phyloP scores from a whole-genome alignment of 306 rosid species.

The Geum urbanum region DNA sequence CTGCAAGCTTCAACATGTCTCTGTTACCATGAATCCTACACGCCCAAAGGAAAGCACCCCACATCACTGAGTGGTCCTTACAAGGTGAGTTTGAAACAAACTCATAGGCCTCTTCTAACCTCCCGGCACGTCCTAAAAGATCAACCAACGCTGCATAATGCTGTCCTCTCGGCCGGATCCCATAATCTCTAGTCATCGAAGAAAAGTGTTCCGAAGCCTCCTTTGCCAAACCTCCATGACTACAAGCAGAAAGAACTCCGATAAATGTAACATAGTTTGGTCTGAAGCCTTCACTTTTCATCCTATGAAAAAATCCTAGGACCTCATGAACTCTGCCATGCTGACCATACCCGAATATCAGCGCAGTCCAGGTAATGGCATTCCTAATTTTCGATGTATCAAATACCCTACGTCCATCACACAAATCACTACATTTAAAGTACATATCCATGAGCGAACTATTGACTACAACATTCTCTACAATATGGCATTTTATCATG shows the following conservation, averaged over 20 bases:
- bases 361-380: constrained; percentile 67
- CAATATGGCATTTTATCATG: constrained; percentile 55
- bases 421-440: constrained; percentile 65
- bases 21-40: constrained; percentile 66
- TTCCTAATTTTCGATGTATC: constrained; percentile 53
- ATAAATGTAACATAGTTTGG: constrained; percentile 76
- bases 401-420: constrained; percentile 48
- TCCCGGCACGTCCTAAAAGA: constrained; percentile 63
- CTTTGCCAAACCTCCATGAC: constrained; percentile 63
- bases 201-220: constrained; percentile 62
- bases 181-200: constrained; percentile 59
- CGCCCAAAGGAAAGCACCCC: constrained; percentile 75
- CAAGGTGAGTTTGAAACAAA: constrained; percentile 56
- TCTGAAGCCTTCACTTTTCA: constrained; percentile 57
- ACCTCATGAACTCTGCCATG: constrained; percentile 66
- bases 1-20: constrained; percentile 57
- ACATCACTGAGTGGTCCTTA: constrained; percentile 56
- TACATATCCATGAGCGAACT: constrained; percentile 74
- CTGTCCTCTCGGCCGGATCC: constrained; percentile 56
- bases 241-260: constrained; percentile 77
- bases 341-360: constrained; percentile 69
- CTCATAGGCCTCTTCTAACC: constrained; percentile 54
- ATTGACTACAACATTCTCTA: constrained; percentile 54
- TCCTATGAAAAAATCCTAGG: constrained; percentile 47
- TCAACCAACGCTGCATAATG: constrained; percentile 78